phyloP scores from a whole-genome alignment of 2,329 filamentous ascomycete genomes.

The Pestalotiopsis sp. region DNA sequence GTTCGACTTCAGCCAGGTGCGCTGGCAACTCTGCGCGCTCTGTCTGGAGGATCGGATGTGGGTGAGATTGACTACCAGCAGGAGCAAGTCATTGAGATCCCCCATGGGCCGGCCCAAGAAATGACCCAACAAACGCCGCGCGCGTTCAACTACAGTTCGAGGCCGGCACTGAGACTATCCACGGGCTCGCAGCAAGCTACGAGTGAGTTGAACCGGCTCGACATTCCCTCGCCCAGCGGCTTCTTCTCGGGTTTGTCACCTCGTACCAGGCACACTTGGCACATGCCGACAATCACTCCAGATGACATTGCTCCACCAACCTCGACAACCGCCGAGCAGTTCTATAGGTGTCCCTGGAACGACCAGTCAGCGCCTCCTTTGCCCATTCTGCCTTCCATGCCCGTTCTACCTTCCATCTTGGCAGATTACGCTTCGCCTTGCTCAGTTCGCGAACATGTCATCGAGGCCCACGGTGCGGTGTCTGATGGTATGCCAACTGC shows the following conservation, averaged over 20 bases:
- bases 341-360: conserved; percentile 84
- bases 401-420: conserved; percentile 16
- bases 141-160: conserved; percentile 46
- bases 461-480: conserved; percentile 37
- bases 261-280: conserved; percentile 80
- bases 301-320: conserved; percentile 67
- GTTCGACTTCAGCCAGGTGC: conserved; percentile 79
- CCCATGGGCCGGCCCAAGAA: conserved; percentile 45
- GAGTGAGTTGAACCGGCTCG: conserved; percentile 76
- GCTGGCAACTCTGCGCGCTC: conserved; percentile 76
- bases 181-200: conserved; percentile 60
- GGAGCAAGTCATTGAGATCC: conserved; percentile 55
- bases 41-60: conserved; percentile 57
- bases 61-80: conserved; percentile 65
- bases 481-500: conserved; percentile 70
- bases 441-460: conserved; percentile 45
- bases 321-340: conserved; percentile 88
- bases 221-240: conserved; percentile 87
- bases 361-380: conserved; percentile 39
- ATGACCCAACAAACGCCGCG: conserved; percentile 55
- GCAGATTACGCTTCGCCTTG: conserved; percentile 68
- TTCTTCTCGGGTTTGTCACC: conserved; percentile 88
- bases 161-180: conserved; percentile 35
- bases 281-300: conserved; percentile 57
- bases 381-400: conserved; percentile 25